A percentile compares a stretch with the other conserved stretches of the same genome.
These are phyloP conservation scores for Erysimum cheiri DNA, from an alignment of 441 rosid species.

Conservation along the genomic window DNA sequence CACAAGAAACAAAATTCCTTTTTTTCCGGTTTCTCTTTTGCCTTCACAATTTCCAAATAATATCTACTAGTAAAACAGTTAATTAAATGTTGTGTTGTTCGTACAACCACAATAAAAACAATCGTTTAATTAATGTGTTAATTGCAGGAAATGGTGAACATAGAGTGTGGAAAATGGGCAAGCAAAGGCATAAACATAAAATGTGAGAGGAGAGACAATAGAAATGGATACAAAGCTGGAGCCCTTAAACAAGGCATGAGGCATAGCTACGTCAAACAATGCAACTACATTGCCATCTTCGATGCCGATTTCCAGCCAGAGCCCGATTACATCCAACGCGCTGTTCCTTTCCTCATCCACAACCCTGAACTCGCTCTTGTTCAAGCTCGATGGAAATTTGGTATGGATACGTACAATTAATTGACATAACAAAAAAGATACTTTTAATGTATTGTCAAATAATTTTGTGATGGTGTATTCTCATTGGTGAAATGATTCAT, in stretches of 20 bases:
- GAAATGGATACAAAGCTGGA: constrained; percentile 70
- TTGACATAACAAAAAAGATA: not conserved
- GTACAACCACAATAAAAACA: not conserved
- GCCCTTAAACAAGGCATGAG: constrained; percentile 55
- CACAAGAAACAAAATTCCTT: not conserved
- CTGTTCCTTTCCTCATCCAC: constrained; percentile 63
- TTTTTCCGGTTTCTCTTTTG: not conserved
- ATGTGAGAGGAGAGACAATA: constrained; percentile 57
- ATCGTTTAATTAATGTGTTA: not conserved
- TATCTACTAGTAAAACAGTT: not conserved
- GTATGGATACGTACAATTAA: constrained; percentile 22
- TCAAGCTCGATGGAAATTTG: constrained; percentile 75
- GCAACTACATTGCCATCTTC: constrained; percentile 61
- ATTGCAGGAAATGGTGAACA: constrained; percentile 37
- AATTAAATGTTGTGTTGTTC: not conserved
- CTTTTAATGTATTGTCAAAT: not conserved
- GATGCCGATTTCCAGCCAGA: constrained; percentile 76
- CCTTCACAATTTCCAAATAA: not conserved
- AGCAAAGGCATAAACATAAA: constrained; percentile 68
- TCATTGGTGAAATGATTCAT: constrained; percentile 2
- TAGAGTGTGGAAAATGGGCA: constrained; percentile 66
- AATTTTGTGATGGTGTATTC: not conserved
- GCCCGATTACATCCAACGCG: constrained; percentile 61
- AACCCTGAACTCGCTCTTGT: constrained; percentile 67
- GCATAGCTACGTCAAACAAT: constrained; percentile 59